A percentile compares a stretch with the other conserved stretches of the same genome.
Conservation (phyloP, 2,329 filamentous ascomycete species). For the Arthrobotrys conoides region DNA sequence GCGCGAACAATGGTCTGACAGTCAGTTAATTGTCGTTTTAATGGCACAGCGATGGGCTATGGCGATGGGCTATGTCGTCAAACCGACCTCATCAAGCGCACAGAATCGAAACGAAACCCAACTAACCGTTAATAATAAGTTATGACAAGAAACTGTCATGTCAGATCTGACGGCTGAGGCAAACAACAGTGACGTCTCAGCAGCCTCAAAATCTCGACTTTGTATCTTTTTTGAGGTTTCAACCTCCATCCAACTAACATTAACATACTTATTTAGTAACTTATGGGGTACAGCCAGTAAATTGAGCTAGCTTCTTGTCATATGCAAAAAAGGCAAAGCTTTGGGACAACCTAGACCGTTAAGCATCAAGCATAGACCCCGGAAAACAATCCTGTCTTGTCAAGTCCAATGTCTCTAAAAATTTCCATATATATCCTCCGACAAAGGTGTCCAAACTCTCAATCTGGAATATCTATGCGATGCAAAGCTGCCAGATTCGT, state of each 20-base stretch:
- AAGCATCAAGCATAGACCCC: conserved; percentile 22
- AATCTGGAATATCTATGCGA: conserved; percentile 19
- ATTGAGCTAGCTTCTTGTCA: no score
- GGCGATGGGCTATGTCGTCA: conserved; percentile 10
- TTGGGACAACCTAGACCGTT: conserved; percentile 5
- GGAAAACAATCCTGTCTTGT: conserved; percentile 20
- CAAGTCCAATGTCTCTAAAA: conserved; percentile 16
- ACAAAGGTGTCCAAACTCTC: conserved; percentile 13
- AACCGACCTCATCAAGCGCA: neutral
- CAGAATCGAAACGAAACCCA: neutral
- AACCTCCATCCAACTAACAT: conserved; percentile 1
- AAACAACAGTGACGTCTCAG: conserved; percentile 1
- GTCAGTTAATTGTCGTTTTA: neutral
- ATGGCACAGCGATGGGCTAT: conserved; percentile 26
- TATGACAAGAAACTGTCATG: neutral
- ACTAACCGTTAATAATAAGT: conserved; percentile 1
- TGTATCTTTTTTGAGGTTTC: conserved; percentile 12
- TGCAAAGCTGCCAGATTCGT: conserved; percentile 18
- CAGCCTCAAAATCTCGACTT: conserved; percentile 19
- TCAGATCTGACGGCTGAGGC: conserved; percentile 19
- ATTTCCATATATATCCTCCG: conserved; percentile 31
- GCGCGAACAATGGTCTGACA: conserved; percentile 5
- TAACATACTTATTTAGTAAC: neutral
- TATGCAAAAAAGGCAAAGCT: neutral
- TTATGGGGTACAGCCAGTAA: neutral